Percentiles rank a stretch among this genome's conserved stretches.
phyloP scores from a whole-genome alignment of 352 stramenopile genomes.

The Blastocystis sp. region DNA sequence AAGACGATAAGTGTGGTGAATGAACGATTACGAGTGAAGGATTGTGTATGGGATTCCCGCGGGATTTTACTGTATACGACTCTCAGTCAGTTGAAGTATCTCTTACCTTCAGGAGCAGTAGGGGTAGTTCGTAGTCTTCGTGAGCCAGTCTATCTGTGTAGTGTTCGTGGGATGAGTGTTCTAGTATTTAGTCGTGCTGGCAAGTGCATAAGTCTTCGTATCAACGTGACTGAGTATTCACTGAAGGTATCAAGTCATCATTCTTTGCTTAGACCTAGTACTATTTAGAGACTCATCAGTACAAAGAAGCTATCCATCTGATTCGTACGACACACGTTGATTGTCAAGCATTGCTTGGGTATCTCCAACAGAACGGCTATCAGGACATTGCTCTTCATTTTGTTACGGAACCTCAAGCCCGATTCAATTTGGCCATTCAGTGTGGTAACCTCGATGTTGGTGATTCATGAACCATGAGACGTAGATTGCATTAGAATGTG shows the following conservation, averaged over 20 bases:
- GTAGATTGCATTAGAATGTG: slow-evolving; percentile 43
- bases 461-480: slow-evolving; percentile 80
- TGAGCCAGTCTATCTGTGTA: slow-evolving; percentile 89
- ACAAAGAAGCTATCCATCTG: slow-evolving; percentile 96
- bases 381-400: slow-evolving; percentile 98
- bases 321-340: slow-evolving; percentile 88
- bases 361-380: slow-evolving; percentile 95
- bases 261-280: background rate
- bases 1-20: slow-evolving; percentile 71
- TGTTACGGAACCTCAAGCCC: slow-evolving; percentile 90
- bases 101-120: slow-evolving; percentile 79
- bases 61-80: slow-evolving; percentile 97
- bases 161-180: slow-evolving; percentile 84
- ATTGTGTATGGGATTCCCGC: slow-evolving; percentile 81
- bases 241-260: slow-evolving; percentile 78
- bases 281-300: slow-evolving; percentile 82
- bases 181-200: slow-evolving; percentile 86
- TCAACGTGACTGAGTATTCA: slow-evolving; percentile 93
- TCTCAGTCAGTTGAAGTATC: slow-evolving; percentile 85
- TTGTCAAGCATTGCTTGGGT: slow-evolving; percentile 92
- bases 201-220: slow-evolving; percentile 86
- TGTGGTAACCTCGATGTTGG: slow-evolving; percentile 97
- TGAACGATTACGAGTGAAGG: slow-evolving; percentile 91
- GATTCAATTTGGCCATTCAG: slow-evolving; percentile 92
- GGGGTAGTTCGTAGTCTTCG: slow-evolving; percentile 95